phyloP scores from a whole-genome alignment of 2,329 filamentous ascomycete genomes.

The Stachybotrys echinatus region DNA sequence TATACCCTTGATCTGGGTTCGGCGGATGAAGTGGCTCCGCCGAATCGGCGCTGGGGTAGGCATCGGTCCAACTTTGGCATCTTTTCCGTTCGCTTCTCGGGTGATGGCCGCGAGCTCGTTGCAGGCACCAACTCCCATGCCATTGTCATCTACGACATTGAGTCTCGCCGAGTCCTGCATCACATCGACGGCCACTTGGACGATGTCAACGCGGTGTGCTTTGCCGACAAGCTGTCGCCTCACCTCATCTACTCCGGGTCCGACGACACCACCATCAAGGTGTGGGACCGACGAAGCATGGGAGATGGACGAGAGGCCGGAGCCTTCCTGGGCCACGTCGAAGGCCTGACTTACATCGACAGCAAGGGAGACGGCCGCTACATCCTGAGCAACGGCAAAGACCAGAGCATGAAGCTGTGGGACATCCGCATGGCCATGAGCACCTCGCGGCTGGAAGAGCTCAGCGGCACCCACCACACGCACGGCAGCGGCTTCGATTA shows the following conservation, averaged over 20 bases:
- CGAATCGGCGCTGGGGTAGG: constrained; percentile 18
- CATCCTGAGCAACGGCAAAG: constrained; percentile 89
- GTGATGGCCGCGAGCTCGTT: constrained; percentile 84
- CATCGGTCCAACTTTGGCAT: constrained; percentile 50
- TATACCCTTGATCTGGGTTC: constrained; percentile 65
- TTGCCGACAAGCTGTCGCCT: constrained; percentile 80
- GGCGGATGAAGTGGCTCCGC: constrained; percentile 8
- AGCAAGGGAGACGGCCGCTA: constrained; percentile 71
- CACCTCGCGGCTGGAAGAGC: constrained; percentile 54
- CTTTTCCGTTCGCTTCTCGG: constrained; percentile 89
- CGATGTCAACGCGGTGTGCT: constrained; percentile 96
- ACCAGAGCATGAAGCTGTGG: constrained; percentile 97
- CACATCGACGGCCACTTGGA: constrained; percentile 73
- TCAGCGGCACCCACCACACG: constrained; percentile 51
- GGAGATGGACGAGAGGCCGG: constrained; percentile 70
- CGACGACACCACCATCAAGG: constrained; percentile 88
- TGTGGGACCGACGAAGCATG: constrained; percentile 94
- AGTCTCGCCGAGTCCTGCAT: constrained; percentile 69
- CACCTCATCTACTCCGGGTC: constrained; percentile 96
- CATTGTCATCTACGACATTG: constrained; percentile 89
- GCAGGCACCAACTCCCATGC: constrained; percentile 76
- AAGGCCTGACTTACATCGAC: constrained; percentile 64
- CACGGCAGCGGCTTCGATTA: constrained; percentile 65
- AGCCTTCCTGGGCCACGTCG: constrained; percentile 61
- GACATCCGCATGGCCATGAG: constrained; percentile 86